Evolutionary conservation across 805 yeast species (phyloP).

Genomic region (Lachancea lanzarotensis): DNA sequence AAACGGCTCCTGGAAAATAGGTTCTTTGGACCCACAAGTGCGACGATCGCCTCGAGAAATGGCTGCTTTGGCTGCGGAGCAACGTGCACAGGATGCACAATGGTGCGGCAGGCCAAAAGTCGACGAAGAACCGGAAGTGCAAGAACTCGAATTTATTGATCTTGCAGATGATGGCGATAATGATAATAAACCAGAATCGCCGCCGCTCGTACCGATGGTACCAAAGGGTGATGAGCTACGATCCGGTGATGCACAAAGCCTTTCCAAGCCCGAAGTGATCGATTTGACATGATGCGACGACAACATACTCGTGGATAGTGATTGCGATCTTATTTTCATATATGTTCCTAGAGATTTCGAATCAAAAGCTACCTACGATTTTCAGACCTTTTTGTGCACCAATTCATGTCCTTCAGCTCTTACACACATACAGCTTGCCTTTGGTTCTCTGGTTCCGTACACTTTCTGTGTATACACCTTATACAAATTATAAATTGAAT

Average conservation of each 20-base stretch:
- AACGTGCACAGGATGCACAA: conserved; percentile 21
- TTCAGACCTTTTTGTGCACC: too few species aligned
- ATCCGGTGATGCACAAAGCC: neutral
- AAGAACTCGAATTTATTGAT: conserved; percentile 16
- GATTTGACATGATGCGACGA: conserved; percentile 1
- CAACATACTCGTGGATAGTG: too few species aligned
- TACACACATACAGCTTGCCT: too few species aligned
- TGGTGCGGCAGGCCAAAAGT: conserved; percentile 17
- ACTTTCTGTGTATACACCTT: too few species aligned
- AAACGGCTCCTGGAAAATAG: neutral
- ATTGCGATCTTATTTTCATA: too few species aligned
- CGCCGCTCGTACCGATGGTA: too few species aligned
- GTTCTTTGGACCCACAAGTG: neutral
- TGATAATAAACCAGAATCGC: neutral
- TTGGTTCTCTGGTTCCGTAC: too few species aligned
- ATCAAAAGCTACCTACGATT: too few species aligned
- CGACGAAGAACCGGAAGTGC: conserved; percentile 11
- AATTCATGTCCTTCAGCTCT: too few species aligned
- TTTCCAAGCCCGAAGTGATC: neutral
- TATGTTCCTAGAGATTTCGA: too few species aligned
- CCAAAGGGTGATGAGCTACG: too few species aligned
- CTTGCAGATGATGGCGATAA: conserved; percentile 11
- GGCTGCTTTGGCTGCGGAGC: conserved; percentile 31
- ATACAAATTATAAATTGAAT: too few species aligned
- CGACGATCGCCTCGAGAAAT: conserved; percentile 19